Evolutionary conservation across 1,139 yeast genomes (phyloP), one percentile per base, ranked within the genome.

Genomic region (Yamadazyma atmosphaerica): DNA sequence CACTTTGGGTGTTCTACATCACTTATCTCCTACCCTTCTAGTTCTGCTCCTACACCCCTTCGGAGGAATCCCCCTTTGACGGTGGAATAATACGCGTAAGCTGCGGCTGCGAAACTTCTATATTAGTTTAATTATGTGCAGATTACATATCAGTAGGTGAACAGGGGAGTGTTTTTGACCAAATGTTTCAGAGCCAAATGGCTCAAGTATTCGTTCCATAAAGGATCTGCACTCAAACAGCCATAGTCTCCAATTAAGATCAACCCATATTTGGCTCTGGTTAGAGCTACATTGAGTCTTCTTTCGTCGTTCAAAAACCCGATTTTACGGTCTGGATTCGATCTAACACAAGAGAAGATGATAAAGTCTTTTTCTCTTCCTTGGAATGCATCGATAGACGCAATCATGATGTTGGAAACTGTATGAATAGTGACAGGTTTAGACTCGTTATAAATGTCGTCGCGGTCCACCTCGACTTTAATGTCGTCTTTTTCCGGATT

Each of bases 381-480:
- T 55, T 80, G 86, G 65, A 79, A 80, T 0, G 85, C 83, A 55
- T 80, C 85, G 34, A 80, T 74, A 0, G 84, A 78, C 1, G 88
- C 86, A 39, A 83, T 74, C 74, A 81, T 77, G n/a, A 83, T 74
- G 19, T 76, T 84, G 29, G 82, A 77, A 36, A 83, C 80, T 26
- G 75, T 72, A 51, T 81, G 83, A 42, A 83, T 79, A 2, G 81
- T 73, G 19, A 72, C 65, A 1, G 80, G 78, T 45, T 74, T 75
- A 1, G 74, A 63, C 35, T 68, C 77, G 44, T 68, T 67, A 44
- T 65, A 62, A 35, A 76, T 62, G 52, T 78, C 83, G 49, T 78
- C 83, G 39, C 79, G 70, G 50, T 79, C 85, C 17, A 72, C 65
- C 41, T 78, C 82, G 36, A 74, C 67, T 36, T 64, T 67, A 36